A percentile compares a stretch with the other conserved stretches of the same genome.
Evolutionary conservation across 305 asterid genomes (phyloP).

Genomic region (Fraxinus ornus): DNA sequence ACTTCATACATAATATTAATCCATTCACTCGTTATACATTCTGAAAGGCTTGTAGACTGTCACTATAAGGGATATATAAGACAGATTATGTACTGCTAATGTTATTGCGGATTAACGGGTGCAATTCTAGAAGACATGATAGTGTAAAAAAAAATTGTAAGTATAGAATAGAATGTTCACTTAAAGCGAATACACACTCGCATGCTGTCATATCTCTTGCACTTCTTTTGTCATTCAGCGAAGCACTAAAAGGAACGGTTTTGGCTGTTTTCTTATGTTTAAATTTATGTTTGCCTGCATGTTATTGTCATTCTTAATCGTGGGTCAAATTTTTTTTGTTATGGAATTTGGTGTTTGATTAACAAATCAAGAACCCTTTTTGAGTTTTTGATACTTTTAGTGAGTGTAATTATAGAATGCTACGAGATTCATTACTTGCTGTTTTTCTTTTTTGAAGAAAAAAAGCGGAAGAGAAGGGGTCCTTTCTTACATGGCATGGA

Average conservation of each 20-base stretch:
- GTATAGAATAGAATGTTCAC: neutral
- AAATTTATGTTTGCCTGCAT: neutral
- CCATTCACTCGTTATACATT: neutral
- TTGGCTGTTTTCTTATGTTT: neutral
- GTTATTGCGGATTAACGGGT: slow-evolving; percentile 2
- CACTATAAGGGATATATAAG: neutral
- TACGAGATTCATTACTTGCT: neutral
- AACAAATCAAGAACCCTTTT: neutral
- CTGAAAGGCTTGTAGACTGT: neutral
- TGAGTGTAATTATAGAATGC: neutral
- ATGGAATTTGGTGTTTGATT: neutral
- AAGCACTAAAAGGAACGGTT: neutral
- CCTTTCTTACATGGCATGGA: neutral
- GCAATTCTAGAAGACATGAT: neutral
- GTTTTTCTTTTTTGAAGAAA: neutral
- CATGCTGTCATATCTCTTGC: neutral
- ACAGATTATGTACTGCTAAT: neutral
- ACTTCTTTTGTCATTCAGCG: neutral
- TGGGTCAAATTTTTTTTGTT: neutral
- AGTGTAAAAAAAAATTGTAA: neutral
- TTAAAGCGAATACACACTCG: neutral
- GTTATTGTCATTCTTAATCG: neutral
- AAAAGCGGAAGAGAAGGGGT: neutral
- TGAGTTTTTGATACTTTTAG: neutral
- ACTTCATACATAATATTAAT: neutral